Conservation (phyloP, 1,284 basidiomycete genomes). For the Pyrrhoderma lamaoense region DNA sequence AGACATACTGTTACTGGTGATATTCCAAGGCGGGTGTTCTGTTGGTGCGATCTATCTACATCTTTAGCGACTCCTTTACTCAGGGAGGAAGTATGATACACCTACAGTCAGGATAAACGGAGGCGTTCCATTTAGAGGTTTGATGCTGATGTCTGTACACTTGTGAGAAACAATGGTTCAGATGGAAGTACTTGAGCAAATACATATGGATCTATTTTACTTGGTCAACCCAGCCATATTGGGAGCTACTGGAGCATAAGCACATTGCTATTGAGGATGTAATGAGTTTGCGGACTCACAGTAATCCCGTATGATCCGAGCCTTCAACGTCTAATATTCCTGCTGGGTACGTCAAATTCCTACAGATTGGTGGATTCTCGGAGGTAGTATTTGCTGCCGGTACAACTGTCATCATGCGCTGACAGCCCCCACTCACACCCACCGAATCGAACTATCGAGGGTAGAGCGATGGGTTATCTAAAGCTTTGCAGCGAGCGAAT, state of each 20-base stretch:
- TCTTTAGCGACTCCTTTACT: background rate
- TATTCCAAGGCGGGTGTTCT: constrained; percentile 51
- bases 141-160: constrained; percentile 49
- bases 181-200: background rate
- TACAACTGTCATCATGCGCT: constrained; percentile 46
- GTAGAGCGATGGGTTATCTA: background rate
- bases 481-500: background rate
- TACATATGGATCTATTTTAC: constrained; percentile 24
- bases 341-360: constrained; percentile 41
- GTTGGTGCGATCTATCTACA: constrained; percentile 44
- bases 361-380: constrained; percentile 32
- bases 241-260: constrained; percentile 25
- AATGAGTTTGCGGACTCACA: constrained; percentile 23
- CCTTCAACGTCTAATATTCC: constrained; percentile 38
- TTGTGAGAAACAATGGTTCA: constrained; percentile 20
- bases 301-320: constrained; percentile 37
- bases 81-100: constrained; percentile 7
- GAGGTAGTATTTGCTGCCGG: constrained; percentile 29
- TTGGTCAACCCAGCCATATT: constrained; percentile 53
- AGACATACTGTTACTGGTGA: constrained; percentile 35
- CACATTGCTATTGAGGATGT: background rate
- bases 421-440: constrained; percentile 54
- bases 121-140: constrained; percentile 48
- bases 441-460: constrained; percentile 42
- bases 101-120: constrained; percentile 50